A percentile compares a stretch with the other conserved stretches of the same genome.
phyloP scores from a whole-genome alignment of 805 yeast genomes.

The Candida qinlingensis region DNA sequence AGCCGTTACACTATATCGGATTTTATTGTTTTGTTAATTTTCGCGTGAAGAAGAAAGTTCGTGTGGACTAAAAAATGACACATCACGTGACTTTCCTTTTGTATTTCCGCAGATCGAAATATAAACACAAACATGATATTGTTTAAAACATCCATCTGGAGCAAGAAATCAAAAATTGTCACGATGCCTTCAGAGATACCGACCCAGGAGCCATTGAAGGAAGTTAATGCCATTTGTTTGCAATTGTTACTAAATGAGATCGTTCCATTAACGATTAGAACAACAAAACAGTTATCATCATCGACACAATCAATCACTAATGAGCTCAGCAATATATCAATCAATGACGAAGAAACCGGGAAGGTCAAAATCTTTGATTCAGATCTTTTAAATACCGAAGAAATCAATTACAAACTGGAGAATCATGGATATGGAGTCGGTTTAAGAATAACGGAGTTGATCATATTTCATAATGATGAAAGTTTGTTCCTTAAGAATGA shows the following conservation, averaged over 20 bases:
- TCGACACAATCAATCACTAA: background rate
- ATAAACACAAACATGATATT: too few species aligned
- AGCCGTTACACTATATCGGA: slow-evolving; percentile 82
- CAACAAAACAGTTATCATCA: slow-evolving; percentile 38
- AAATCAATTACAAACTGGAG: slow-evolving; percentile 56
- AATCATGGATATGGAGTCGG: slow-evolving; percentile 70
- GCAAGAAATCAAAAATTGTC: too few species aligned
- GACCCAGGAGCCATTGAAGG: background rate
- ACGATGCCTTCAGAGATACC: too few species aligned
- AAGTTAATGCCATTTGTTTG: slow-evolving; percentile 49
- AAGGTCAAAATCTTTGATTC: slow-evolving; percentile 36
- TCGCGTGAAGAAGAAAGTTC: too few species aligned
- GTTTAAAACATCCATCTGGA: too few species aligned
- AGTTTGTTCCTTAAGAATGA: slow-evolving; percentile 37
- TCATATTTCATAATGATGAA: slow-evolving; percentile 39
- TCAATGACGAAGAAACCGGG: slow-evolving; percentile 31
- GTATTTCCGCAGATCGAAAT: too few species aligned
- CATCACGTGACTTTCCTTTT: too few species aligned
- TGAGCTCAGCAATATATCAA: slow-evolving; percentile 10
- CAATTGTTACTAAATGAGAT: slow-evolving; percentile 70
- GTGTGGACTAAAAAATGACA: too few species aligned
- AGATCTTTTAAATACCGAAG: slow-evolving; percentile 36
- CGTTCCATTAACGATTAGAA: slow-evolving; percentile 65
- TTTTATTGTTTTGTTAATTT: background rate
- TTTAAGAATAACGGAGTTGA: slow-evolving; percentile 44